Base-by-base conservation (phyloP, 257 asterid genomes). In the Solanum pennellii region DNA sequence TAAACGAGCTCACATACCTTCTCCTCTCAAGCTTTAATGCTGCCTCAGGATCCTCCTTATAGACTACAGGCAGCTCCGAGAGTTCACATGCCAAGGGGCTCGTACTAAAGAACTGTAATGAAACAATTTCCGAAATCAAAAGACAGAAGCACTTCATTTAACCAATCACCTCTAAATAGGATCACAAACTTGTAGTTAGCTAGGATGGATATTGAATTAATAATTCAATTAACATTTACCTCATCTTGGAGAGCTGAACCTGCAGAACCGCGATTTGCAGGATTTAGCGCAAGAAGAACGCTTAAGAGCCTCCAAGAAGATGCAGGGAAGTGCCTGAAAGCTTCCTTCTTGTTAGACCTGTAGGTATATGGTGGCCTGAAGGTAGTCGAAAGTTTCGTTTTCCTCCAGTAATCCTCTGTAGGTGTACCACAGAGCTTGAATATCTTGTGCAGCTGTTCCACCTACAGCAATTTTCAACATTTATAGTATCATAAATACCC, bases 391-490 rank as follows among this genome's bases (percentile, higher is more conserved):
- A 94, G 88, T 90, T 91, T 95, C 86, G 89, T 71, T 90, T 85
- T 87, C 87, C 88, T 91, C 86, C 92, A 95, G 87, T 82, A 95
- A 29, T 92, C 97, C 69, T 93, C 95, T 27, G 97, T 16, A 73
- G 97, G 98, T 5, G 98, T 92, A n/a, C 98, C 98, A 79, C 98
- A 95, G 1, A 95, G 94, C 91, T 92, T 94, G 93, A 94, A 95
- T 29, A 95, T 94, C 90, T 86, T 90, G 86, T 94, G 98, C 16
- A 94, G 89, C 92, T 96, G 99, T 89, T 96, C 99, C 52, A 95
- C 95, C 99, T 96, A 83, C 20, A 74, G 15, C 5, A 69, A 39
- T 27, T 65, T 33, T 68, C 47, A 13, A 59, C 1, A 29, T 6
- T 37, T 12, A 59, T 60, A 75, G 31, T 7, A 52, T 47, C 5